A percentile compares a stretch with the other conserved stretches of the same genome.
Evolutionary conservation across 2,329 filamentous ascomycete species (phyloP).

Genomic region (Pseudogymnoascus sp.): DNA sequence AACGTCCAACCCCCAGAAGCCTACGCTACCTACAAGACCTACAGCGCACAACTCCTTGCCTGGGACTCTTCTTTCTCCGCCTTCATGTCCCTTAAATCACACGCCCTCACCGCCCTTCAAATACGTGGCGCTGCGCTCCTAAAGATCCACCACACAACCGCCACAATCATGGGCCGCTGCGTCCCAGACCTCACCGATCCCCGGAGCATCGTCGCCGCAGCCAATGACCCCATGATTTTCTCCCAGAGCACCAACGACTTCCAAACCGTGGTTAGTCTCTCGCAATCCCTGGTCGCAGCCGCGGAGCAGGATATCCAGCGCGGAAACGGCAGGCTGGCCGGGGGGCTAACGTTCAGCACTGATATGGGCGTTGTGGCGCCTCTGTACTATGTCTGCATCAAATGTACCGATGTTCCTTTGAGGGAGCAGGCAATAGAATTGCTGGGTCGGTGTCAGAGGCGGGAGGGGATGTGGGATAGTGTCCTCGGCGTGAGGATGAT

Average conservation of each 20-base stretch:
- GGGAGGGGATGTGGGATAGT: constrained; percentile 28
- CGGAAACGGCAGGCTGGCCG: constrained; percentile 12
- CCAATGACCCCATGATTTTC: not conserved
- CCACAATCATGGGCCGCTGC: constrained; percentile 17
- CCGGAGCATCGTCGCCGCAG: not conserved
- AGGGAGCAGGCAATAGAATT: constrained; percentile 19
- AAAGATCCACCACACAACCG: constrained; percentile 22
- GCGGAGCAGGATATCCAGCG: constrained; percentile 19
- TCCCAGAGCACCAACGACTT: constrained; percentile 15
- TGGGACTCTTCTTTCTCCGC: constrained; percentile 17
- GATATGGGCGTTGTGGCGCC: constrained; percentile 25
- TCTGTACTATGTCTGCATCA: constrained; percentile 21
- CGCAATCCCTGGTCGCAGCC: constrained; percentile 20
- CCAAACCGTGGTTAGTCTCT: constrained; percentile 18
- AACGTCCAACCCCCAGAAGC: constrained; percentile 15
- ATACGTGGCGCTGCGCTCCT: constrained; percentile 24
- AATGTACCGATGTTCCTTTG: constrained; percentile 14
- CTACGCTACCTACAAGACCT: constrained; percentile 13
- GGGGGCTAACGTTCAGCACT: constrained; percentile 21
- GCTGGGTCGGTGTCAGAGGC: constrained; percentile 18
- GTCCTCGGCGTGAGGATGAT: constrained; percentile 16
- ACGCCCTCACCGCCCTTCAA: constrained; percentile 18
- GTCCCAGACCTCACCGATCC: not conserved
- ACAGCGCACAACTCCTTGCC: constrained; percentile 9
- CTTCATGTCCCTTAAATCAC: constrained; percentile 20